Evolutionary conservation across 1,139 yeast species (phyloP).

Genomic region (Lodderomyces metapsilosis): DNA sequence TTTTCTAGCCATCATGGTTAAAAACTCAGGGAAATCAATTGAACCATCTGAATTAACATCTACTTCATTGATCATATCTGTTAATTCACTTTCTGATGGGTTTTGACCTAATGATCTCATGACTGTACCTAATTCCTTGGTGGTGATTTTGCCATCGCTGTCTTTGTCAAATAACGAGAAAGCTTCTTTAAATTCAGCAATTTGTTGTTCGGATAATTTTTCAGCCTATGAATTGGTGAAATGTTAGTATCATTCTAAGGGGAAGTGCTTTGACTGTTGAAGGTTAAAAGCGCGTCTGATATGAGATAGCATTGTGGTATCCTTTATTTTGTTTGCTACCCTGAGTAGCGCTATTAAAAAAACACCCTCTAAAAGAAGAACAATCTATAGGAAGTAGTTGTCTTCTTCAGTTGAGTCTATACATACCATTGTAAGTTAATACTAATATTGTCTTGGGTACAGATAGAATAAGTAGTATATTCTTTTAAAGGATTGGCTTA

Average conservation of each 20-base stretch:
- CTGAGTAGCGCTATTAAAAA: too few relatives aligned
- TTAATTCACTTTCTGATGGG: slow-evolving; percentile 93
- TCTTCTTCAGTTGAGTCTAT: too few relatives aligned
- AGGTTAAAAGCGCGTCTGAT: not conserved
- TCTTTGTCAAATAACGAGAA: slow-evolving; percentile 95
- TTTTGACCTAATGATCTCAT: slow-evolving; percentile 98
- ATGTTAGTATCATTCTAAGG: slow-evolving; percentile 1
- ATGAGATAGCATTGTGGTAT: too few relatives aligned
- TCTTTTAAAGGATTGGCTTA: too few relatives aligned
- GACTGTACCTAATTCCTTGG: slow-evolving; percentile 94
- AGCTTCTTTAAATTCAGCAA: slow-evolving; percentile 96
- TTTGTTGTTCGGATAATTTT: slow-evolving; percentile 91
- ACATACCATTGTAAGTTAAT: not conserved
- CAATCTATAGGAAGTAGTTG: too few relatives aligned
- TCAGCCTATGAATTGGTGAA: slow-evolving; percentile 51
- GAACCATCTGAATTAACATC: slow-evolving; percentile 94
- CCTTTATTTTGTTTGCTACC: too few relatives aligned
- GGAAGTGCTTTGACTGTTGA: too few relatives aligned
- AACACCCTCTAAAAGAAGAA: too few relatives aligned
- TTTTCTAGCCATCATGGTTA: slow-evolving; percentile 90
- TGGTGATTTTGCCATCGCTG: slow-evolving; percentile 92
- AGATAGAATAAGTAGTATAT: not conserved
- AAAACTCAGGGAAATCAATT: slow-evolving; percentile 85
- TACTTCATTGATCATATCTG: slow-evolving; percentile 95
- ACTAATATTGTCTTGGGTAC: not conserved